Conservation (phyloP, 148 eudicot genomes). For the Rhododendron williamsianum region DNA sequence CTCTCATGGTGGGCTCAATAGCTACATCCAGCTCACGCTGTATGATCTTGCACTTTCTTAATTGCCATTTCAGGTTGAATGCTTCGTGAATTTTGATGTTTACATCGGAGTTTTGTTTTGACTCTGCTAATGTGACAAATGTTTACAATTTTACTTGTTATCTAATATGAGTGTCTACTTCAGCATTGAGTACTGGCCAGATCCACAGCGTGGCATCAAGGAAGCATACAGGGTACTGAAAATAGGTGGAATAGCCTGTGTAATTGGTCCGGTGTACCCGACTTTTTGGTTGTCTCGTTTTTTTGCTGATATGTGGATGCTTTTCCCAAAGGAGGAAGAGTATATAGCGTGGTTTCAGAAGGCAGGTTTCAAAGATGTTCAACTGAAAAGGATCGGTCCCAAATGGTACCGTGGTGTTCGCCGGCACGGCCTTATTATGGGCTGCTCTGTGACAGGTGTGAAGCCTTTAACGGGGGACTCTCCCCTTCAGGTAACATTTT, state of each 20-base stretch:
- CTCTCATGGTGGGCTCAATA: neutral
- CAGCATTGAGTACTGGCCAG: slow-evolving; percentile 99
- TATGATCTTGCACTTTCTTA: neutral
- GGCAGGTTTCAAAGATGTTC: slow-evolving; percentile 87
- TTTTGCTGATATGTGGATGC: slow-evolving; percentile 98
- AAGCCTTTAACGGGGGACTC: slow-evolving; percentile 94
- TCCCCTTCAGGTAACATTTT: slow-evolving; percentile 66
- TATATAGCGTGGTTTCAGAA: slow-evolving; percentile 88
- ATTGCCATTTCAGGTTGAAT: neutral
- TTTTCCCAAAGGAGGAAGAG: slow-evolving; percentile 95
- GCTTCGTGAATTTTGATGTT: neutral
- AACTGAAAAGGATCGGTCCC: slow-evolving; percentile 85
- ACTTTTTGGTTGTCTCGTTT: slow-evolving; percentile 90
- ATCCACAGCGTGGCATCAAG: slow-evolving; percentile 94
- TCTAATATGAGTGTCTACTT: neutral
- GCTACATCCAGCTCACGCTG: neutral
- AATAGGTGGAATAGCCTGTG: slow-evolving; percentile 80
- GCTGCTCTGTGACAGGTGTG: slow-evolving; percentile 89
- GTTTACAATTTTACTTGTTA: neutral
- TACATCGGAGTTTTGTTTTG: neutral
- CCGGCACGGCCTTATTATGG: slow-evolving; percentile 93
- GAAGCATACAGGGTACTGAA: slow-evolving; percentile 96
- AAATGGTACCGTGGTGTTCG: slow-evolving; percentile 98
- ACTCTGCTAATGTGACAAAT: neutral
- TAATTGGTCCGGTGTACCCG: slow-evolving; percentile 91